phyloP scores from a whole-genome alignment of 78 protist genomes.

The Dictyostelium capitatum region DNA sequence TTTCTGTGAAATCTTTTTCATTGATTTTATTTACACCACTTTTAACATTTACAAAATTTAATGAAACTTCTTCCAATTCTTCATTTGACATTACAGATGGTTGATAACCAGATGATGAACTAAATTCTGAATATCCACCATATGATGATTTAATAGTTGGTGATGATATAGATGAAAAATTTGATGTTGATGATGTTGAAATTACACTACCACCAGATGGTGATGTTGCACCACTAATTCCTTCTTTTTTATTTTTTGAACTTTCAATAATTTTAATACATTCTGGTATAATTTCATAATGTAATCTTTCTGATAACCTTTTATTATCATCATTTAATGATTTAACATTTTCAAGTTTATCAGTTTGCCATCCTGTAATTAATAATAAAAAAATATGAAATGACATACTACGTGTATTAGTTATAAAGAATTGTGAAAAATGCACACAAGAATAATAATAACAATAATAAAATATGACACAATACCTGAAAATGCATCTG shows the following conservation, averaged over 20 bases:
- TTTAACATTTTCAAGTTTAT: background rate
- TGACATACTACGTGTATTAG: too few relatives aligned
- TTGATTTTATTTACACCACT: background rate
- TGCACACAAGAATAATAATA: too few relatives aligned
- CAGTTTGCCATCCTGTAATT: constrained; percentile 78
- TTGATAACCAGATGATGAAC: background rate
- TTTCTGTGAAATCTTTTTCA: constrained; percentile 7
- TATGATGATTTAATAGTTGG: too few relatives aligned
- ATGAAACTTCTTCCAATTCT: constrained; percentile 13
- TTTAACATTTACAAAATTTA: background rate
- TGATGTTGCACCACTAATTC: background rate
- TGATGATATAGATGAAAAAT: background rate
- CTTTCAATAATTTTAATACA: constrained; percentile 18
- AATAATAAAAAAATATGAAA: too few relatives aligned
- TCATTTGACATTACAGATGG: background rate
- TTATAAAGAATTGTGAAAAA: too few relatives aligned
- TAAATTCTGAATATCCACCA: background rate
- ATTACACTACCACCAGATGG: background rate
- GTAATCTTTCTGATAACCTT: constrained; percentile 30
- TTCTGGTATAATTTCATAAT: constrained; percentile 42
- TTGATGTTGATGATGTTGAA: background rate
- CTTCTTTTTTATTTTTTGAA: background rate
- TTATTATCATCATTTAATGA: constrained; percentile 32
- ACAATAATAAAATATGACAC: too few relatives aligned
- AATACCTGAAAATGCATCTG: constrained; percentile 74